phyloP scores from a whole-genome alignment of 441 rosid genomes.

The Pelargonium citronellum region DNA sequence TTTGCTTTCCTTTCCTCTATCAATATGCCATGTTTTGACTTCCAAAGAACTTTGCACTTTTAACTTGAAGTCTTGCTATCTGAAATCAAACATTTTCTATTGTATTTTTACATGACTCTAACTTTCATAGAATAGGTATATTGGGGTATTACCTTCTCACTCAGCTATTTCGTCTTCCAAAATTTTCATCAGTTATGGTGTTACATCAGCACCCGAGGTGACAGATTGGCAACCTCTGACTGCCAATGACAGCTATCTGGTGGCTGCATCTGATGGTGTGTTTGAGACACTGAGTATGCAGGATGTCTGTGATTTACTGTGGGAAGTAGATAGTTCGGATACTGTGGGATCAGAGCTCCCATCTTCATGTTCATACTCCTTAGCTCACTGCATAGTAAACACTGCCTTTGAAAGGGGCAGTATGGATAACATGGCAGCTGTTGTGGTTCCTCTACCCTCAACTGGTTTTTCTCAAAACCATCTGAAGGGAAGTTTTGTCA shows the following conservation, averaged over 20 bases:
- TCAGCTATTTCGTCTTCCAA: conserved; percentile 5
- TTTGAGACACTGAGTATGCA: conserved; percentile 75
- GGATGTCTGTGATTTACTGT: conserved; percentile 74
- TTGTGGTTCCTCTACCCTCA: conserved; percentile 66
- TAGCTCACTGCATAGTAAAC: conserved; percentile 78
- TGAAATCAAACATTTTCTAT: not conserved
- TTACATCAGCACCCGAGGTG: conserved; percentile 86
- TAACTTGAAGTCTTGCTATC: conserved; percentile 10
- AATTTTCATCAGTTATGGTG: conserved; percentile 60
- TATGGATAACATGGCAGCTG: conserved; percentile 79
- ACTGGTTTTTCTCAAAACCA: conserved; percentile 36
- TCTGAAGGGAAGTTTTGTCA: conserved; percentile 32
- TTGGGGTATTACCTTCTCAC: conserved; percentile 10
- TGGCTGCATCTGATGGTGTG: conserved; percentile 89
- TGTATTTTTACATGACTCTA: not conserved
- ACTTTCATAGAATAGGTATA: not conserved
- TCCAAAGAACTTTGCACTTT: conserved; percentile 4
- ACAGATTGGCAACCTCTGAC: conserved; percentile 69
- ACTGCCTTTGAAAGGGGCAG: conserved; percentile 74
- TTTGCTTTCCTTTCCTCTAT: conserved; percentile 12
- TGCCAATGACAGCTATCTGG: conserved; percentile 73
- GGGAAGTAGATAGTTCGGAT: conserved; percentile 48
- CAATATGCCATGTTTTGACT: not conserved
- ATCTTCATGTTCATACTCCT: conserved; percentile 59
- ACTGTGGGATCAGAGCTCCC: conserved; percentile 37